Conservation (phyloP, 208 protist species). For the Crithidia expoeki region DNA sequence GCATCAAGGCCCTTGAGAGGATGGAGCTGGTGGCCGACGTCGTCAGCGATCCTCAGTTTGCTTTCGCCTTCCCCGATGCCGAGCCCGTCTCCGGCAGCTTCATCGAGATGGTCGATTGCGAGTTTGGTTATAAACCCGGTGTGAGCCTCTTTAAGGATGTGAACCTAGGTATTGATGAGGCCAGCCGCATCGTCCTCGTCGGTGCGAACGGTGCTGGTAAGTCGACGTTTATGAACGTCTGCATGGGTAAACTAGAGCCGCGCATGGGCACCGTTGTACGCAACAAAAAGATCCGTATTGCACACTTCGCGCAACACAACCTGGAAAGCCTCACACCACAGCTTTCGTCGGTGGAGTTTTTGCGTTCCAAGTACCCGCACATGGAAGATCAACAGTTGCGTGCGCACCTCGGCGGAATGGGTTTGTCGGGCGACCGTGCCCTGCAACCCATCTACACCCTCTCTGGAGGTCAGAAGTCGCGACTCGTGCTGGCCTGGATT, state of each 20-base stretch:
- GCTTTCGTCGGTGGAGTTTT: conserved; percentile 91
- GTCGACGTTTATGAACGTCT: conserved; percentile 95
- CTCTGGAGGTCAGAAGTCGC: conserved; percentile 95
- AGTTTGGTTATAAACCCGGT: conserved; percentile 92
- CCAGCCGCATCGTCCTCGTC: conserved; percentile 90
- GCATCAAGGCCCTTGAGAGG: conserved; percentile 94
- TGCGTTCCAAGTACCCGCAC: conserved; percentile 85
- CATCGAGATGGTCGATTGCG: conserved; percentile 88
- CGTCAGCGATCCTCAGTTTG: conserved; percentile 88
- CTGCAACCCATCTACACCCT: conserved; percentile 93
- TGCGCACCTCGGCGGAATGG: conserved; percentile 92
- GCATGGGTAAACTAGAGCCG: conserved; percentile 84
- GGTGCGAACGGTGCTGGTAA: conserved; percentile 94
- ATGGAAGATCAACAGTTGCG: conserved; percentile 86
- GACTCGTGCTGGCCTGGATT: conserved; percentile 94
- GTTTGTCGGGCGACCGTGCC: conserved; percentile 85
- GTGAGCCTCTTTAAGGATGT: conserved; percentile 90
- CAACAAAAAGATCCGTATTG: conserved; percentile 89
- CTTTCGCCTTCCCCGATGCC: conserved; percentile 92
- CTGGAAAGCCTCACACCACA: conserved; percentile 91
- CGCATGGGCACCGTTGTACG: conserved; percentile 78
- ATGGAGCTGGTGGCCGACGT: conserved; percentile 90
- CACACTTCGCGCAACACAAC: conserved; percentile 95
- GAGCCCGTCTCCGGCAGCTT: conserved; percentile 80
- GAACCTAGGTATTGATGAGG: conserved; percentile 91